Evolutionary conservation across 2,329 filamentous ascomycete genomes (phyloP).

Genomic region (Cladophialophora yegresii): DNA sequence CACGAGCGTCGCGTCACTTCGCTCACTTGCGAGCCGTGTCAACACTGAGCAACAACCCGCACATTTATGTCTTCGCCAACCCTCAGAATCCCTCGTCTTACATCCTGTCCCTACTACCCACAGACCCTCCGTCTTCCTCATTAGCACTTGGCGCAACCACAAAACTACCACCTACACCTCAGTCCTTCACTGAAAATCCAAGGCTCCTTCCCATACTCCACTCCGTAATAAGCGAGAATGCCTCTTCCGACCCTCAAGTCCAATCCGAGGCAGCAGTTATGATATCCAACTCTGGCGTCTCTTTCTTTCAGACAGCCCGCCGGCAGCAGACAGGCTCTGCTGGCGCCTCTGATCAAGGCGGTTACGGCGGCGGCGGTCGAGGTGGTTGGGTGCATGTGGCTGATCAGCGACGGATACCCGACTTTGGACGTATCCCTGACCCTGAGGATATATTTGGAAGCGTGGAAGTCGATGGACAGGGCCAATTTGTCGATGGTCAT

Average conservation of each 20-base stretch:
- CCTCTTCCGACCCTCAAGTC: conserved; percentile 58
- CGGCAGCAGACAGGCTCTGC: conserved; percentile 53
- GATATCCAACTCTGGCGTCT: conserved; percentile 56
- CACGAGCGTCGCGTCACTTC: conserved; percentile 10
- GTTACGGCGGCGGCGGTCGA: conserved; percentile 58
- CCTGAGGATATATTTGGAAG: conserved; percentile 68
- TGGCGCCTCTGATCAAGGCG: conserved; percentile 61
- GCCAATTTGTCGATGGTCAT: conserved; percentile 57
- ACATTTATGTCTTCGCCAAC: conserved; percentile 42
- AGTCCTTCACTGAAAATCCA: conserved; percentile 59
- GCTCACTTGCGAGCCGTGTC: conserved; percentile 25
- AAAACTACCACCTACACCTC: conserved; percentile 57
- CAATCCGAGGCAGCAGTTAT: conserved; percentile 62
- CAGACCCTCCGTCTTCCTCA: conserved; percentile 54
- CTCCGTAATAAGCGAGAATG: conserved; percentile 57
- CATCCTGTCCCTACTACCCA: conserved; percentile 60
- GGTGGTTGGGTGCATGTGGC: conserved; percentile 67
- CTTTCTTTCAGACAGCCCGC: conserved; percentile 40
- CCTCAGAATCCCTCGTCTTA: conserved; percentile 42
- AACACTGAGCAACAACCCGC: conserved; percentile 30
- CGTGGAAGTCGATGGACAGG: conserved; percentile 61
- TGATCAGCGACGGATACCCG: conserved; percentile 61
- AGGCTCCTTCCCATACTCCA: conserved; percentile 60
- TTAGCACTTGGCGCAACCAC: conserved; percentile 58
- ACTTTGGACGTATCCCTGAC: conserved; percentile 64